These are phyloP conservation scores for Dendrostoma leiphaemia DNA, from an alignment of 2,329 filamentous ascomycete species.

Conservation along the genomic window DNA sequence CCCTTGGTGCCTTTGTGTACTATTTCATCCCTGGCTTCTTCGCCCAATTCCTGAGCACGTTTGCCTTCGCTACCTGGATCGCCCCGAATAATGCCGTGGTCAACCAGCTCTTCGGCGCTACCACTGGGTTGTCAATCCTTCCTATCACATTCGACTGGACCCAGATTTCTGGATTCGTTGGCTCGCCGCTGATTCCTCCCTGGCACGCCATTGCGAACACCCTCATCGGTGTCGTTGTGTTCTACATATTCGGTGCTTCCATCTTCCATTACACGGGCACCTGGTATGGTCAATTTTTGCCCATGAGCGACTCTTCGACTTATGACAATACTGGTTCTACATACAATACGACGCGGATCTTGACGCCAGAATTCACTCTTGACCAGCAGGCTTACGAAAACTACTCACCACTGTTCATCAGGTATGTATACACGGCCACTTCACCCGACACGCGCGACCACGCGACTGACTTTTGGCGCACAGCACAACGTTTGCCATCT, in stretches of 20 bases:
- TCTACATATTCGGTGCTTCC: slow-evolving; percentile 60
- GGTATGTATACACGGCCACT: slow-evolving; percentile 34
- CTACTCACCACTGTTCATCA: slow-evolving; percentile 67
- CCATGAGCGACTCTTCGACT: slow-evolving; percentile 67
- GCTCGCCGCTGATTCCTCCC: slow-evolving; percentile 67
- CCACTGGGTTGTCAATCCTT: slow-evolving; percentile 64
- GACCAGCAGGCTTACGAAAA: slow-evolving; percentile 61
- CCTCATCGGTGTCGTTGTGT: slow-evolving; percentile 62
- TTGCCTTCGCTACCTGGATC: slow-evolving; percentile 72
- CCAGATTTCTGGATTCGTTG: slow-evolving; percentile 66
- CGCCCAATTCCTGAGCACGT: slow-evolving; percentile 66
- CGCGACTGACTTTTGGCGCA: neutral
- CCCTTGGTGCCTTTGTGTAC: slow-evolving; percentile 58
- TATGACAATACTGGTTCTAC: slow-evolving; percentile 67
- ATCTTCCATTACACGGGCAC: slow-evolving; percentile 63
- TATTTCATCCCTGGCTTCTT: slow-evolving; percentile 70
- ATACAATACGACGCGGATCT: slow-evolving; percentile 65
- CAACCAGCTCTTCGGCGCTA: slow-evolving; percentile 72
- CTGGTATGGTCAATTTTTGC: slow-evolving; percentile 64
- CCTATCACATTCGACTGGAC: slow-evolving; percentile 79
- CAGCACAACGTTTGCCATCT: slow-evolving; percentile 68
- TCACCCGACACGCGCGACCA: neutral
- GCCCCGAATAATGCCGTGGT: slow-evolving; percentile 65
- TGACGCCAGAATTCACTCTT: slow-evolving; percentile 61
- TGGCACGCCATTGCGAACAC: slow-evolving; percentile 76